A percentile compares a stretch with the other conserved stretches of the same genome.
Conservation (phyloP, 495 filamentous ascomycete genomes). For the Hypoxylon rickii region DNA sequence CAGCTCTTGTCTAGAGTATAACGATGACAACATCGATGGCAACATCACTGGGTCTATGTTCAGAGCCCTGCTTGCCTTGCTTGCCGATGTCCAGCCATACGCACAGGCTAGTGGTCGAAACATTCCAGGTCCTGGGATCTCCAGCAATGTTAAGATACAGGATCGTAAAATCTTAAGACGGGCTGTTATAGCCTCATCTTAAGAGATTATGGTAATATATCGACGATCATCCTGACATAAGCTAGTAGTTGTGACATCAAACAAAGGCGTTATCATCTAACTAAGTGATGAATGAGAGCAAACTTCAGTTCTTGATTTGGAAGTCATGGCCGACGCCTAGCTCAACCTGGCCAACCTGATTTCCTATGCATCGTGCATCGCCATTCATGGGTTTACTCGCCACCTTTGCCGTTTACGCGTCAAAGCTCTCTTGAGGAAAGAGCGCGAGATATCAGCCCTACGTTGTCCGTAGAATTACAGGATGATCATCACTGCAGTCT, state of each 20-base stretch:
- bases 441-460: too few relatives aligned
- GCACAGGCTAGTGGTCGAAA: background rate
- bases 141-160: constrained; percentile 4
- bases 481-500: too few relatives aligned
- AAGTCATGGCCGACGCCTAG: constrained; percentile 24
- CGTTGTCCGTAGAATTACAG: constrained; percentile 3
- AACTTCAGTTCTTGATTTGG: constrained; percentile 14
- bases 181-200: constrained; percentile 21
- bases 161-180: constrained; percentile 23
- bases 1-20: constrained; percentile 5
- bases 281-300: constrained; percentile 15
- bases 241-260: constrained; percentile 28
- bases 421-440: too few relatives aligned
- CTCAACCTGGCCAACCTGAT: constrained; percentile 3
- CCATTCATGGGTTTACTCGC: constrained; percentile 8
- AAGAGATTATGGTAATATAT: constrained; percentile 16
- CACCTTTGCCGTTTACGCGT: constrained; percentile 5
- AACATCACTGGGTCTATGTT: background rate
- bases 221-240: constrained; percentile 17
- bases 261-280: constrained; percentile 1
- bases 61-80: constrained; percentile 5
- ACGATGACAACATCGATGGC: constrained; percentile 27
- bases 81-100: constrained; percentile 8
- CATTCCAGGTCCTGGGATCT: constrained; percentile 16
- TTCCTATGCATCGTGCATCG: constrained; percentile 5